These are phyloP conservation scores for Phytophthora ramorum DNA, from an alignment of 352 stramenopile genomes.

Conservation along the genomic window DNA sequence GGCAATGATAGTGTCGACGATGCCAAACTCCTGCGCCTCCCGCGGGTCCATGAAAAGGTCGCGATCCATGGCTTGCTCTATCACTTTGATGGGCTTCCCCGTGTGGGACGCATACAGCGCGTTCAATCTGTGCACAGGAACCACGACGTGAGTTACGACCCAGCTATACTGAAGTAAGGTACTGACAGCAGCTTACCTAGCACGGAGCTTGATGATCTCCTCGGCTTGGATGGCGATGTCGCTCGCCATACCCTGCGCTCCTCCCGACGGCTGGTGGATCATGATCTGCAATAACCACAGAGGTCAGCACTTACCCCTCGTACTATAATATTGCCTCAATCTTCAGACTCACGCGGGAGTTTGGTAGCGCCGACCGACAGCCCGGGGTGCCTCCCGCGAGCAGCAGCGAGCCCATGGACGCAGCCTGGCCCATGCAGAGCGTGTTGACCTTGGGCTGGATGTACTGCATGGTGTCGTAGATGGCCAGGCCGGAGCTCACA, in stretches of 20 bases:
- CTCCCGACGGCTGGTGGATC: conserved; percentile 98
- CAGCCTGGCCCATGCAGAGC: conserved; percentile 97
- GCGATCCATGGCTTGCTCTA: conserved; percentile 89
- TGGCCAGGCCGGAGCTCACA: conserved; percentile 97
- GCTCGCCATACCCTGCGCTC: conserved; percentile 96
- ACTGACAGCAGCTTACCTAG: conserved; percentile 43
- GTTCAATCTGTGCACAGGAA: conserved; percentile 62
- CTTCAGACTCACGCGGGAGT: conserved; percentile 81
- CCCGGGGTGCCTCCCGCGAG: conserved; percentile 92
- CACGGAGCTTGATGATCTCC: conserved; percentile 96
- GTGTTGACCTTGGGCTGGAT: conserved; percentile 98
- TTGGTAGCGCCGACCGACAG: conserved; percentile 93
- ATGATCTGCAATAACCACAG: conserved; percentile 82
- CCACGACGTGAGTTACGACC: conserved; percentile 7
- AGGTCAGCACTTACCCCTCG: conserved; percentile 4
- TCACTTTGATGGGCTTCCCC: conserved; percentile 72
- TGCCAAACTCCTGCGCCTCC: conserved; percentile 79
- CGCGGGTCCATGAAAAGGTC: conserved; percentile 88
- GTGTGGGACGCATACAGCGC: conserved; percentile 78
- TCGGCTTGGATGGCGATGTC: conserved; percentile 99
- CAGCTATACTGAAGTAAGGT: background rate
- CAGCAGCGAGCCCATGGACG: conserved; percentile 97
- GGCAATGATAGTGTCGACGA: conserved; percentile 84
- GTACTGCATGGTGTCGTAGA: conserved; percentile 99
- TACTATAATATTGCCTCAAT: background rate